These are phyloP conservation scores for Debaryomyces subglobosus DNA, from an alignment of 1,139 yeast species.

Conservation along the genomic window DNA sequence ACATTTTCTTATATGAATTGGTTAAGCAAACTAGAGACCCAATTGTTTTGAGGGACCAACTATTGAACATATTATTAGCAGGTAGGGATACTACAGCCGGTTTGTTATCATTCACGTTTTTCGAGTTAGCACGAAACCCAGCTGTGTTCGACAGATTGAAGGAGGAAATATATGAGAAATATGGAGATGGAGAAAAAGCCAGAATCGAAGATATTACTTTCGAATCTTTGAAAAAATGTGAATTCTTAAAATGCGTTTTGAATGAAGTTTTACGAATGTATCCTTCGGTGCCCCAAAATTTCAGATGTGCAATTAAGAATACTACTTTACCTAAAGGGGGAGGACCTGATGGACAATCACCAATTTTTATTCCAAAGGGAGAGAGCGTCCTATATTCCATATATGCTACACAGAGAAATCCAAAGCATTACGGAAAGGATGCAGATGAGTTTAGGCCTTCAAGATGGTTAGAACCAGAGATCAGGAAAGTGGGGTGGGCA, in stretches of 20 bases:
- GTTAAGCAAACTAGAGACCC: conserved; percentile 55
- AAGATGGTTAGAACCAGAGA: conserved; percentile 41
- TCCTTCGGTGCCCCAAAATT: conserved; percentile 57
- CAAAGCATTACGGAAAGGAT: conserved; percentile 48
- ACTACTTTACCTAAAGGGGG: conserved; percentile 60
- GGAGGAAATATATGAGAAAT: conserved; percentile 34
- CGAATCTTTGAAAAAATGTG: conserved; percentile 52
- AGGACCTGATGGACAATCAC: conserved; percentile 46
- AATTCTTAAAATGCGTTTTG: conserved; percentile 50
- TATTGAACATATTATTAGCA: conserved; percentile 54
- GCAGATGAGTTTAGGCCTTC: conserved; percentile 49
- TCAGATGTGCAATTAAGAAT: conserved; percentile 44
- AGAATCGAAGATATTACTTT: conserved; percentile 34
- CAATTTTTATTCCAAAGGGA: conserved; percentile 48
- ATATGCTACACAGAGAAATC: conserved; percentile 44
- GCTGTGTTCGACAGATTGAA: conserved; percentile 41
- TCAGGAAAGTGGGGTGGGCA: conserved; percentile 50
- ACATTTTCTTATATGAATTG: conserved; percentile 54
- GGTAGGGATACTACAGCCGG: conserved; percentile 65
- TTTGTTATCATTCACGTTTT: conserved; percentile 49
- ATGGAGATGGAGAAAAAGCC: conserved; percentile 34
- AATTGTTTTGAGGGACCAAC: conserved; percentile 51
- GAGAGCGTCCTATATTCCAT: conserved; percentile 41
- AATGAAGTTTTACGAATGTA: conserved; percentile 55
- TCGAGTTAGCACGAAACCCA: conserved; percentile 50